These are phyloP conservation scores for Fusarium nygamai DNA, from an alignment of 2,329 filamentous ascomycete genomes.

Conservation along the genomic window DNA sequence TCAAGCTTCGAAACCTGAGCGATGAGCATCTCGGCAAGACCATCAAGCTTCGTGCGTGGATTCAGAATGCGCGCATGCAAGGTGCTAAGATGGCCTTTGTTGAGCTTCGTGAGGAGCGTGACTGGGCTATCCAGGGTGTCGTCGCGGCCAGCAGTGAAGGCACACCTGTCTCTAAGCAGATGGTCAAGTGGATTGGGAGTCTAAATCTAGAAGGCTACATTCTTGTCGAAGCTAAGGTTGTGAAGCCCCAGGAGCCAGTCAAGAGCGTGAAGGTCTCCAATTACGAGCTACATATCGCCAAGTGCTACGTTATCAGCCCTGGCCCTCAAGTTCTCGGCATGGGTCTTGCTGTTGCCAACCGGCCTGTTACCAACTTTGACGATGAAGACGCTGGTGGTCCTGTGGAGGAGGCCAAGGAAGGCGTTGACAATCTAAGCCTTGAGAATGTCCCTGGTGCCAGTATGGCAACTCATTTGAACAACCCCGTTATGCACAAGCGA, in stretches of 20 bases:
- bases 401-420: slow-evolving; percentile 57
- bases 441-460: slow-evolving; percentile 74
- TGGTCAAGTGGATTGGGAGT: slow-evolving; percentile 90
- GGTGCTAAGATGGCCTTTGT: slow-evolving; percentile 92
- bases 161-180: slow-evolving; percentile 76
- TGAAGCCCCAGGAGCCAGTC: slow-evolving; percentile 86
- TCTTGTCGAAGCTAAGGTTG: slow-evolving; percentile 80
- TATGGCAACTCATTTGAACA: slow-evolving; percentile 87
- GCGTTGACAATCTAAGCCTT: slow-evolving; percentile 53
- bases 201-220: slow-evolving; percentile 85
- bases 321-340: slow-evolving; percentile 67
- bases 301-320: slow-evolving; percentile 80
- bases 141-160: slow-evolving; percentile 74
- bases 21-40: slow-evolving; percentile 74
- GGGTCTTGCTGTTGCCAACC: slow-evolving; percentile 65
- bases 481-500: slow-evolving; percentile 91
- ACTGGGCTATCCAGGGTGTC: slow-evolving; percentile 85
- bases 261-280: slow-evolving; percentile 85
- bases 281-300: slow-evolving; percentile 88
- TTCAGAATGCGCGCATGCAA: slow-evolving; percentile 89
- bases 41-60: slow-evolving; percentile 80
- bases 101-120: slow-evolving; percentile 79
- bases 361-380: slow-evolving; percentile 66
- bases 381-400: slow-evolving; percentile 61
- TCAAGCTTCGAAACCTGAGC: slow-evolving; percentile 70